A percentile compares a stretch with the other conserved stretches of the same genome.
Evolutionary conservation across 2,329 filamentous ascomycete species (phyloP).

Genomic region (Thielaviopsis punctulata): DNA sequence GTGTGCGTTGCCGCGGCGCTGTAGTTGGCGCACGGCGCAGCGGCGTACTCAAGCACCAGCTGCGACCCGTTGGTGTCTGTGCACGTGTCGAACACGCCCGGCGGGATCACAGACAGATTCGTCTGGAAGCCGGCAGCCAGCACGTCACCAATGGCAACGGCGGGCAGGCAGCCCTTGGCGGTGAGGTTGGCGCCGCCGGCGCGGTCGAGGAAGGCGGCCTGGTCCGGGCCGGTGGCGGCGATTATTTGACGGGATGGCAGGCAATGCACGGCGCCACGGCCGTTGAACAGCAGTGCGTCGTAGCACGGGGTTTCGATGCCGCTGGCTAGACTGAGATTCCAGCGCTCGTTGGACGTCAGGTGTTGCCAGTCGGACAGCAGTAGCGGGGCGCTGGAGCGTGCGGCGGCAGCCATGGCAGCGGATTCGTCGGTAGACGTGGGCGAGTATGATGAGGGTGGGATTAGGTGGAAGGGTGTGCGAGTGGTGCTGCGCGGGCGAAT

Average conservation of each 20-base stretch:
- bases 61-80: slow-evolving; percentile 24
- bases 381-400: slow-evolving; percentile 27
- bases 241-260: slow-evolving; percentile 27
- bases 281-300: slow-evolving; percentile 44
- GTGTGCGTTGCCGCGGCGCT: slow-evolving; percentile 14
- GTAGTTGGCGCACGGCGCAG: slow-evolving; percentile 10
- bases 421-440: slow-evolving; percentile 12
- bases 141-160: too few relatives aligned
- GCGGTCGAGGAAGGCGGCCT: slow-evolving; percentile 17
- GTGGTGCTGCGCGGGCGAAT: slow-evolving; percentile 23
- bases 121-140: too few relatives aligned
- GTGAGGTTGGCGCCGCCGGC: slow-evolving; percentile 21
- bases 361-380: slow-evolving; percentile 40
- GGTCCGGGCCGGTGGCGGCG: slow-evolving; percentile 19
- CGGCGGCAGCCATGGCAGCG: slow-evolving; percentile 28
- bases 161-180: slow-evolving; percentile 22
- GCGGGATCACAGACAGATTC: slow-evolving; percentile 20
- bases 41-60: slow-evolving; percentile 26
- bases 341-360: slow-evolving; percentile 30
- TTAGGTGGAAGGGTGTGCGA: slow-evolving; percentile 31
- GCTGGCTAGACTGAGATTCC: slow-evolving; percentile 26
- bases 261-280: slow-evolving; percentile 39
- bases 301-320: slow-evolving; percentile 37
- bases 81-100: slow-evolving; percentile 29
- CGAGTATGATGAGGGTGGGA: slow-evolving; percentile 19